Base-by-base conservation (phyloP, 1,139 yeast genomes). In the Suhomyces panamericanus region DNA sequence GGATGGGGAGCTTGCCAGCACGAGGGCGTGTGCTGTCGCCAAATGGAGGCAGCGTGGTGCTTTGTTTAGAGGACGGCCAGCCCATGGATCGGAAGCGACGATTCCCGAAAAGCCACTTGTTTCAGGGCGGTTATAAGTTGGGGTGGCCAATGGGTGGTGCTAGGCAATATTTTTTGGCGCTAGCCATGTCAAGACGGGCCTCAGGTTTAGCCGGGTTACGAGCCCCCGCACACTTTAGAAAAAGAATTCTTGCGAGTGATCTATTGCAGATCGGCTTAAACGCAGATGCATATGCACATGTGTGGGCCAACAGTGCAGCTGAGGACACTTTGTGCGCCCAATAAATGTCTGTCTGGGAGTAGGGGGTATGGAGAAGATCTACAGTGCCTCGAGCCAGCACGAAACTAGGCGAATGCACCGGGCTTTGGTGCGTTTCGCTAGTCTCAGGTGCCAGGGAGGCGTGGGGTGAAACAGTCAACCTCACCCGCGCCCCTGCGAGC, bases 181-280 rank as follows among this genome's bases (percentile, higher is more conserved):
- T 12, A 20, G 29, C 29, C 29, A 26, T 34, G 36, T 34, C 36
- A 34, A 34, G 30, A 11, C 10, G 2, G 16, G 29, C 29, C 14
- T 13, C n/a, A 34, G 24, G 36, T 27, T n/a, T 33, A 33, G 10
- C 27, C 28, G 14, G 12, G 35, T 20, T 20, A 12, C 12, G 35
- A 20, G 35, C 35, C 15, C 27, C 15, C 17, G 28, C 27, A 12
- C 12, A 7, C 9, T 34, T 26, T 16, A 24, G 17, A 15, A 2
- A 26, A 24, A 13, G 28, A 17, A 14, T 34, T 32, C 22, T 34
- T 24, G 36, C 36, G 29, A 22, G 29, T 24, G 15, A 34, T 34
- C 36, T 34, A 27, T 14, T 34, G 36, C 36, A 34, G 29, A 34
- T 34, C 36, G 36, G 36, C 36, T 34, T 24, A 22, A 24, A 16